Evolutionary conservation across 495 filamentous ascomycete species (phyloP).

Genomic region (Wilcoxina mikolae): DNA sequence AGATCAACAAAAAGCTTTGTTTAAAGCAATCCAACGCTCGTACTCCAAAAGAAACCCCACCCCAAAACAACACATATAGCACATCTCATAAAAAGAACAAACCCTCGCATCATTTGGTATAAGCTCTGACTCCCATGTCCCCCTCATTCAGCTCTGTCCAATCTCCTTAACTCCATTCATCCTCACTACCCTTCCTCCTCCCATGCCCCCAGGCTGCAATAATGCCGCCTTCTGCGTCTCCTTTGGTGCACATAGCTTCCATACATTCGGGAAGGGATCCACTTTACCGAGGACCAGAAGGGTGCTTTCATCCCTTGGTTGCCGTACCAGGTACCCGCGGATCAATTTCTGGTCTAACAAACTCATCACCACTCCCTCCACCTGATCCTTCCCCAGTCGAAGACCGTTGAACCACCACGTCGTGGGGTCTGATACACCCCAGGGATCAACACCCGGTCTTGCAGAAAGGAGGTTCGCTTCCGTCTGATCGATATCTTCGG

Average conservation of each 20-base stretch:
- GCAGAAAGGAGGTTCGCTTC: constrained; percentile 32
- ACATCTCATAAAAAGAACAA: too few relatives aligned
- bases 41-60: too few relatives aligned
- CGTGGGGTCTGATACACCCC: constrained; percentile 13
- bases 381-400: constrained; percentile 42
- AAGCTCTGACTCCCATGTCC: too few relatives aligned
- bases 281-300: constrained; percentile 61
- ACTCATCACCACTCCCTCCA: constrained; percentile 65
- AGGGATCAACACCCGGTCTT: constrained; percentile 32
- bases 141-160: constrained; percentile 7
- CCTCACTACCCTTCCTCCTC: constrained; percentile 22
- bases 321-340: constrained; percentile 68
- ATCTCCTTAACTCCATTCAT: constrained; percentile 23
- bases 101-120: too few relatives aligned
- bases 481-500: constrained; percentile 12
- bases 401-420: constrained; percentile 36
- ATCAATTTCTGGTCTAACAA: constrained; percentile 72
- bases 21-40: too few relatives aligned
- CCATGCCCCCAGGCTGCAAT: background rate
- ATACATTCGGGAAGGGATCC: constrained; percentile 37
- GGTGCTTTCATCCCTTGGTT: constrained; percentile 48
- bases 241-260: constrained; percentile 13
- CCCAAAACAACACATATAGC: too few relatives aligned
- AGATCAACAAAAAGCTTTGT: too few relatives aligned
- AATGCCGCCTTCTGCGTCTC: constrained; percentile 2